Conservation (phyloP, 192 early-diverging fungal genomes). For the Linnemannia elongata region DNA sequence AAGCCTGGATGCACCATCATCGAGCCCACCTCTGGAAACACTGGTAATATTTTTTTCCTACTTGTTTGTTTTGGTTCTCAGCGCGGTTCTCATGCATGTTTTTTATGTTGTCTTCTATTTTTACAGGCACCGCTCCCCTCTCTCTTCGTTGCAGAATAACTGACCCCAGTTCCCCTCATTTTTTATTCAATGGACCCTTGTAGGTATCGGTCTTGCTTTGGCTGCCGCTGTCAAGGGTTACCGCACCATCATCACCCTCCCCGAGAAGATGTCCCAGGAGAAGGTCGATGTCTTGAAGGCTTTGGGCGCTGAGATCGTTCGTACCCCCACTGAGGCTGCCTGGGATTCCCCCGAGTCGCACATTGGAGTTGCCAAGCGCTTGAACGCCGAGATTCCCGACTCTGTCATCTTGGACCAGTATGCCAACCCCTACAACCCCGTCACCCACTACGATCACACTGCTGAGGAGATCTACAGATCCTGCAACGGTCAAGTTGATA, state of each 20-base stretch:
- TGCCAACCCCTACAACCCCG: constrained; percentile 95
- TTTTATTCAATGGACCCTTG: background rate
- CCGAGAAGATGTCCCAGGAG: constrained; percentile 99
- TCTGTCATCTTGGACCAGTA: constrained; percentile 99
- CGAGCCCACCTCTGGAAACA: constrained; percentile 99
- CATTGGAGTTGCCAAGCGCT: constrained; percentile 94
- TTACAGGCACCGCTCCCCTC: background rate
- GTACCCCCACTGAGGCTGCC: constrained; percentile 99
- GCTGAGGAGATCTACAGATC: constrained; percentile 86
- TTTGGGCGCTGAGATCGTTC: constrained; percentile 96
- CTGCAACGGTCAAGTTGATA: constrained; percentile 93
- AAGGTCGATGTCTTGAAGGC: constrained; percentile 99
- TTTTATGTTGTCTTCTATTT: constrained; percentile 12
- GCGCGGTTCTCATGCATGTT: constrained; percentile 4
- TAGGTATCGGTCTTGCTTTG: constrained; percentile 92
- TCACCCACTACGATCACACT: constrained; percentile 96
- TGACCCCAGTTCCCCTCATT: background rate
- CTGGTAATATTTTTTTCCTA: constrained; percentile 67
- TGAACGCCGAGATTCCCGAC: constrained; percentile 96
- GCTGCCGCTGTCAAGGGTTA: constrained; percentile 99
- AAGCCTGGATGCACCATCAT: constrained; percentile 96
- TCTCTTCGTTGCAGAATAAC: background rate
- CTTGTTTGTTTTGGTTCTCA: constrained; percentile 35
- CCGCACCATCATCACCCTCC: constrained; percentile 97
- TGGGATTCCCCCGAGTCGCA: constrained; percentile 99